phyloP scores from a whole-genome alignment of 371 early-diverging fungal species.

The Zychaea mexicana region DNA sequence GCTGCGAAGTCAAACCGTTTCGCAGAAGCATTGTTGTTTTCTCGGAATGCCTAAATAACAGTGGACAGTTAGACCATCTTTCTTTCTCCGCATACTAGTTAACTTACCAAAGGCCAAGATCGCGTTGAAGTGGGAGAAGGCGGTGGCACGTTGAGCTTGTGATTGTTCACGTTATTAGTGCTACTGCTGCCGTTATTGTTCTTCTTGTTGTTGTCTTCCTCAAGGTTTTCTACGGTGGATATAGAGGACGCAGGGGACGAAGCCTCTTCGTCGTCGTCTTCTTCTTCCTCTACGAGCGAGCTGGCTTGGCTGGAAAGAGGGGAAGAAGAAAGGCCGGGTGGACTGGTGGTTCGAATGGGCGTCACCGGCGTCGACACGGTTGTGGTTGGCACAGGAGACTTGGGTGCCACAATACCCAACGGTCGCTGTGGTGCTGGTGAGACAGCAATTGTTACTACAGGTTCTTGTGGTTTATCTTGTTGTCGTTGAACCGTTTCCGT shows the following conservation, averaged over 20 bases:
- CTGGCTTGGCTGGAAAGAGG: conserved; percentile 1
- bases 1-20: conserved; percentile 15
- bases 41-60: conserved; percentile 11
- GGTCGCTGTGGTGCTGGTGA: not conserved
- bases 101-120: conserved; percentile 21
- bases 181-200: too few species aligned
- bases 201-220: not conserved
- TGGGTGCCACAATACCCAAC: not conserved
- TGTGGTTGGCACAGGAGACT: conserved; percentile 9
- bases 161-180: too few species aligned
- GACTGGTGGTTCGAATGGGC: conserved; percentile 6
- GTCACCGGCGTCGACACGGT: conserved; percentile 9
- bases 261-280: conserved; percentile 7
- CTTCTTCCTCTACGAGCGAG: conserved; percentile 3
- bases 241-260: conserved; percentile 11
- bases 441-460: not conserved
- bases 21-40: conserved; percentile 1
- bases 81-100: not conserved
- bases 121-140: conserved; percentile 15
- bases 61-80: not conserved
- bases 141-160: conserved; percentile 5
- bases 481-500: conserved; percentile 13
- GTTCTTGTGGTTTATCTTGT: not conserved
- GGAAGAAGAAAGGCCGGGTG: conserved; percentile 7
- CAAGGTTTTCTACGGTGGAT: not conserved